Base-by-base conservation (phyloP, 345 rosid genomes). In the Murraya paniculata region DNA sequence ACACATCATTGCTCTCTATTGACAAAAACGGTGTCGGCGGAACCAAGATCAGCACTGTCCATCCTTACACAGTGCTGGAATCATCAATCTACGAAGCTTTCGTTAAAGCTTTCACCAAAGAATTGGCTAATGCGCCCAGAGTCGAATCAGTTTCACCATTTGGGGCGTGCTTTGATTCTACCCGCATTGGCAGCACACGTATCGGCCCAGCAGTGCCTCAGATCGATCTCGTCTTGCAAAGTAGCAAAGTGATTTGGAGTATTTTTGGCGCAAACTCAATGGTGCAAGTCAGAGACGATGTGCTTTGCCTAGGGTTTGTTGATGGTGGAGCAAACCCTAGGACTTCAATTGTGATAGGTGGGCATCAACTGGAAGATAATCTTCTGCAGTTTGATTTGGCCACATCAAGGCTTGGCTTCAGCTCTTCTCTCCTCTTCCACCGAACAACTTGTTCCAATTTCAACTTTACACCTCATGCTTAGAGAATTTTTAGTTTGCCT, bases 191-290 rank as follows among this genome's bases (percentile, higher is more conserved):
- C 2, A 74, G 66, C 18, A 62, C 66, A 0, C 66, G 66, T 28
- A 36, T 78, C 16, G 84, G 84, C 7, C 30, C 78, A 16, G 31
- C 28, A 16, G 78, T 78, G 59, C 77, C 84, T 0, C 76, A 82
- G 14, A 82, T 82, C 6, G 18, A 41, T 4, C 71, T 78, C 0
- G 81, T 82, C 31, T 78, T 78, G 36, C 81, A 82, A 61, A 83
- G 30, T 28, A 59, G 67, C 9, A 41, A 50, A 27, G 82, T 68
- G 61, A 18, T 48, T 3, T 83, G 85, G 85, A n/a, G 48, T 9
- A 67, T 83, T 31, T 66, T 9, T 10, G 85, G 85, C 56, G 78
- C 78, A 1, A 83, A 83, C 61, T 58, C 85, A 22, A 45, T 83
- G 83, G 83, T 77, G 62, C 68, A 76, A 50, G 59, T 79, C 31